A percentile compares a stretch with the other conserved stretches of the same genome.
These are phyloP conservation scores for Thielaviopsis cerberus DNA, from an alignment of 2,329 filamentous ascomycete species.

Conservation along the genomic window DNA sequence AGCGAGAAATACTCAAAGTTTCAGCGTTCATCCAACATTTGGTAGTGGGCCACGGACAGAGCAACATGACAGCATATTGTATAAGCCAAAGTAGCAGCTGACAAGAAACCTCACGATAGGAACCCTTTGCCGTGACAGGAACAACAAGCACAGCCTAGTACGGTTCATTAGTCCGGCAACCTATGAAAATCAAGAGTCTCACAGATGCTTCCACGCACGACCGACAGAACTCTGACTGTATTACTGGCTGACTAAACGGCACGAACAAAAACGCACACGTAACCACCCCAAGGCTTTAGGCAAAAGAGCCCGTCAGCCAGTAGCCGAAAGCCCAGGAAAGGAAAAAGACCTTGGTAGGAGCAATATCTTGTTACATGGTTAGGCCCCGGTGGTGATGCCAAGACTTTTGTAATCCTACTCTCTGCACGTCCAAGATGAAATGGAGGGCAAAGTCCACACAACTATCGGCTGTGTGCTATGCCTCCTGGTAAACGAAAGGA, in stretches of 20 bases:
- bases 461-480: too few relatives aligned
- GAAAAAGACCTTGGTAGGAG: not conserved
- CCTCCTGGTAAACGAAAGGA: too few relatives aligned
- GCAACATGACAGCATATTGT: too few relatives aligned
- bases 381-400: not conserved
- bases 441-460: not conserved
- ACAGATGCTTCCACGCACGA: not conserved
- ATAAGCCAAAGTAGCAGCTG: too few relatives aligned
- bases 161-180: not conserved
- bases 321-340: not conserved
- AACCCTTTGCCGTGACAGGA: not conserved
- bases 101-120: too few relatives aligned
- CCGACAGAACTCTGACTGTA: not conserved
- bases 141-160: not conserved
- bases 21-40: too few relatives aligned
- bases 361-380: not conserved
- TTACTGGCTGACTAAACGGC: not conserved
- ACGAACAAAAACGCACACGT: not conserved
- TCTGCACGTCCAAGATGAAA: not conserved
- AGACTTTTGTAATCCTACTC: not conserved
- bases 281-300: too few relatives aligned
- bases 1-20: too few relatives aligned
- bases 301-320: too few relatives aligned
- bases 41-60: too few relatives aligned
- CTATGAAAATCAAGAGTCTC: not conserved